Evolutionary conservation across 2,329 filamentous ascomycete species (phyloP).

Genomic region (Neopestalotiopsis sp.): DNA sequence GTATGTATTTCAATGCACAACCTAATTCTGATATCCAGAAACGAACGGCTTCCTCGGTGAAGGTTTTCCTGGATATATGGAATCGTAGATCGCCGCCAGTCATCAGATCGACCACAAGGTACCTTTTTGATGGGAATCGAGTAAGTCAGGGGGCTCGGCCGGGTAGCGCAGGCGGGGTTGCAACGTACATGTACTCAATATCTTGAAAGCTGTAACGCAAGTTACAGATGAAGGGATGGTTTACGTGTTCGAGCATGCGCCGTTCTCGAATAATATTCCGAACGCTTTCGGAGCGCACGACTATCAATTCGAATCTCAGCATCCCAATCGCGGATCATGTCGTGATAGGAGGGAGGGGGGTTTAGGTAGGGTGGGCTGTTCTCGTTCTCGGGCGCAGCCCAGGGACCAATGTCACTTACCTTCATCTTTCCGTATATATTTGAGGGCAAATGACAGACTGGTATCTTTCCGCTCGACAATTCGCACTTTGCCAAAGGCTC

Average conservation of each 20-base stretch:
- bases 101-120: constrained; percentile 98
- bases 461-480: constrained; percentile 99
- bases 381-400: neutral
- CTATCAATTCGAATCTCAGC: constrained; percentile 52
- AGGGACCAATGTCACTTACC: constrained; percentile 57
- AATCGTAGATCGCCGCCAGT: constrained; percentile 95
- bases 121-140: constrained; percentile 64
- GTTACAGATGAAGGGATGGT: constrained; percentile 98
- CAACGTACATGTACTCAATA: constrained; percentile 91
- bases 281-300: constrained; percentile 96
- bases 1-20: constrained; percentile 87
- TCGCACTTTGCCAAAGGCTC: constrained; percentile 97
- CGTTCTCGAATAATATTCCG: constrained; percentile 97
- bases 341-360: neutral
- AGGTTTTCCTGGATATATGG: constrained; percentile 96
- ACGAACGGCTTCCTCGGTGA: constrained; percentile 93
- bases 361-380: neutral
- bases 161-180: constrained; percentile 5
- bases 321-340: neutral
- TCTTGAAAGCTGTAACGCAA: constrained; percentile 99
- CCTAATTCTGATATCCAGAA: constrained; percentile 98
- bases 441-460: constrained; percentile 89
- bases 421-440: constrained; percentile 99
- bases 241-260: constrained; percentile 96
- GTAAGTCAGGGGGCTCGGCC: neutral